Evolutionary conservation across 805 yeast genomes (phyloP), one percentile per base, ranked within the genome.

Genomic region (Candida arabinofermentans): DNA sequence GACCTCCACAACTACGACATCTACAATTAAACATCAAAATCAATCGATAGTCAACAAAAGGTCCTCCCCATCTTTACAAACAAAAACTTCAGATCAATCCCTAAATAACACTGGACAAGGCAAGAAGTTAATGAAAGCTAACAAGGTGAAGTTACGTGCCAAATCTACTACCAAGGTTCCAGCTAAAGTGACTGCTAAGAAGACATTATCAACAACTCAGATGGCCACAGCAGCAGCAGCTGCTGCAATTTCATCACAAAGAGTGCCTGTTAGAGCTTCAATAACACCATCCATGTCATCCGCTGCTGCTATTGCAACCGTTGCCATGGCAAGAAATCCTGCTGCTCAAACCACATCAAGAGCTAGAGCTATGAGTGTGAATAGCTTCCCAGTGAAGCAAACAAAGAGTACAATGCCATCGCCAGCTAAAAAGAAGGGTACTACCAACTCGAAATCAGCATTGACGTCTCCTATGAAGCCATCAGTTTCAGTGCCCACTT

Each of bases 171-270:
- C 16, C 4, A 26, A 14, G 22, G 8, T 29, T 17, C 26, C 35
- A n/a, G 12, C 45, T 1, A 16, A 23, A 5, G 13, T 29, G 10
- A 46, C 41, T 17, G 10, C 35, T 18, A 46, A 46, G 27, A 54
- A 54, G 40, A 38, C 51, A 8, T 41, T 51, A 13, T 42, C 55
- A 10, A 48, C 54, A 6, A 39, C 51, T 6, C 58, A 55, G 30
- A 55, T 55, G 60, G 60, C 60, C 18, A 53, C 58, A 17, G 60
- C 60, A 5, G 60, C 60, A 8, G 60, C 60, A 2, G 60, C 58
- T 3, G 59, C 59, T 8, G 56, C 60, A 18, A 31, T 53, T 5
- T 49, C 58, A 5, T 40, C 49, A 12, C 52, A 44, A 40, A 32
- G 50, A 10, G 46, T 38, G 5, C 48, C 57, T 10, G 40, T 39